Evolutionary conservation across 441 rosid species (phyloP).

Genomic region (Adansonia rubrostipa): DNA sequence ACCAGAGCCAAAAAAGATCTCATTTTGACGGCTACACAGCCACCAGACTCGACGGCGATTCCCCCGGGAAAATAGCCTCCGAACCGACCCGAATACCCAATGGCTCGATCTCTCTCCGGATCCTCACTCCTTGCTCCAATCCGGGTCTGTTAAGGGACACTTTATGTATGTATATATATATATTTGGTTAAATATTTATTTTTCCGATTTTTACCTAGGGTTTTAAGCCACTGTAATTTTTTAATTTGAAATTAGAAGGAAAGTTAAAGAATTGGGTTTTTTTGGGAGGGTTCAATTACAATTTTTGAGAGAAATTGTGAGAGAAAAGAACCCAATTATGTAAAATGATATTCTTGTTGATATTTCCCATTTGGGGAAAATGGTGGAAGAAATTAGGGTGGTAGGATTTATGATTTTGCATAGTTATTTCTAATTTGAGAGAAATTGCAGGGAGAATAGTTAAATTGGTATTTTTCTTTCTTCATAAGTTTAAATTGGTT

Average conservation of each 20-base stretch:
- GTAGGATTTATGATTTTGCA: background rate
- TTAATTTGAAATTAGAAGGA: background rate
- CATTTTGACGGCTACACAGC: slow-evolving; percentile 42
- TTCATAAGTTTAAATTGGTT: background rate
- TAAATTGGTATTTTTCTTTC: slow-evolving; percentile 1
- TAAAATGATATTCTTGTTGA: background rate
- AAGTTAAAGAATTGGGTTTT: background rate
- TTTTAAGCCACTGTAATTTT: background rate
- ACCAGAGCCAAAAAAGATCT: background rate
- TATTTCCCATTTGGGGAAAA: background rate
- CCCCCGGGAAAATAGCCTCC: slow-evolving; percentile 1
- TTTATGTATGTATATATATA: background rate
- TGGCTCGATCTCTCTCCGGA: slow-evolving; percentile 5
- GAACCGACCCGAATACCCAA: slow-evolving; percentile 13
- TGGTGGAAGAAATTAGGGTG: background rate
- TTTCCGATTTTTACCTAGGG: background rate
- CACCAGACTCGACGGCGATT: slow-evolving; percentile 33
- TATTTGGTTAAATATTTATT: background rate
- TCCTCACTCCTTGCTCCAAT: background rate
- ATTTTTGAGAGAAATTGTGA: background rate
- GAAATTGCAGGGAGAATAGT: background rate
- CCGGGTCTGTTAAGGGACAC: slow-evolving; percentile 15
- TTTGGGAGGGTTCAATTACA: background rate
- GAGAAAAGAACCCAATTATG: background rate
- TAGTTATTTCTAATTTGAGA: slow-evolving; percentile 7